Evolutionary conservation across 257 asterid genomes (phyloP).

Genomic region (Hygrophila difformis): DNA sequence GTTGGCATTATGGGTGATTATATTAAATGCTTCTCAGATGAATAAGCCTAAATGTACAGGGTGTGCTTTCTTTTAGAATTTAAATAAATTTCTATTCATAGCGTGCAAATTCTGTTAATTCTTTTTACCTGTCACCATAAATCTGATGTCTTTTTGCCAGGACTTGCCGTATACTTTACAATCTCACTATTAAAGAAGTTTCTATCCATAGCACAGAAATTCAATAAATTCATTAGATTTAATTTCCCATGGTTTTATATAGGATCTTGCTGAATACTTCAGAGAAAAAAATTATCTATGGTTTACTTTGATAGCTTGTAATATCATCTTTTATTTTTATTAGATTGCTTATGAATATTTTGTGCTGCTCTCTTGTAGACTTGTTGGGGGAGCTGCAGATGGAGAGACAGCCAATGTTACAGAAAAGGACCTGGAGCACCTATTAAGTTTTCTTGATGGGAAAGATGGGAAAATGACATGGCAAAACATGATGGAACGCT

Average conservation of each 20-base stretch:
- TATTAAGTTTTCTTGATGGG: slow-evolving; percentile 51
- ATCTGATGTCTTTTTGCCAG: neutral
- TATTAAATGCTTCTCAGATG: slow-evolving; percentile 9
- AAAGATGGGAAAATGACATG: slow-evolving; percentile 74
- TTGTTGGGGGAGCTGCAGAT: slow-evolving; percentile 30
- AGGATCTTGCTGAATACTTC: neutral
- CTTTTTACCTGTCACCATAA: neutral
- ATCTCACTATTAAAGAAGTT: too few species aligned
- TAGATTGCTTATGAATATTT: neutral
- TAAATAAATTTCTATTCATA: too few species aligned
- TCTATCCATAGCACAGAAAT: too few species aligned
- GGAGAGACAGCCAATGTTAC: slow-evolving; percentile 38
- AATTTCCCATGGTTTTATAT: too few species aligned
- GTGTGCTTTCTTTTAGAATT: neutral
- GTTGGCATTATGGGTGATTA: slow-evolving; percentile 8
- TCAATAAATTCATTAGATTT: too few species aligned
- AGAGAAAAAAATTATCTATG: neutral
- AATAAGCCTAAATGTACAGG: slow-evolving; percentile 1
- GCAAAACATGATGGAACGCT: slow-evolving; percentile 91
- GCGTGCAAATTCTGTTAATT: neutral
- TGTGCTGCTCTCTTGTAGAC: slow-evolving; percentile 27
- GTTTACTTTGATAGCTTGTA: neutral
- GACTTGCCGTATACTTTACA: neutral
- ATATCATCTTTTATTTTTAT: neutral
- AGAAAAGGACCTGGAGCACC: slow-evolving; percentile 67